Base-by-base conservation (phyloP, 176 grass and related monocot species). In the Eragrostis nindensis region DNA sequence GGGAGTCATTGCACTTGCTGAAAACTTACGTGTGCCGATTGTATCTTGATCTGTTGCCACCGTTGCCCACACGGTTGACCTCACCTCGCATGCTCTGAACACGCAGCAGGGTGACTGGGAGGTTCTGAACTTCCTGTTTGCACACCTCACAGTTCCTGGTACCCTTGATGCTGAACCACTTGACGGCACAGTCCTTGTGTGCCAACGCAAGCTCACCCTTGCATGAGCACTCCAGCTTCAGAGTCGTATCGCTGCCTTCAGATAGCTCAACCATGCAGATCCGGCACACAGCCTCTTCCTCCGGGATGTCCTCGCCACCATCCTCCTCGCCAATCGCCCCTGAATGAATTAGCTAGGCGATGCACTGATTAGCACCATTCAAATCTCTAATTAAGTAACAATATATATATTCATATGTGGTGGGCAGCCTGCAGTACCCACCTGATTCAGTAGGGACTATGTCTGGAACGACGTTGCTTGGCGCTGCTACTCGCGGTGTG, bases 121-220 rank as follows among this genome's bases (percentile, higher is more conserved):
- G 89, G 72, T 99, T 99, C 84, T 74, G 50, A 26, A 99, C 96
- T 65, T 95, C 90, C 8, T 86, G 57, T 65, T 91, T 88, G 75
- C 96, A 99, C 17, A 99, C 92, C 84, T 99, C 96, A 12, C 96
- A 98, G 57, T 80, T 89, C 48, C 84, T 77, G 1, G 64, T 99
- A n/a, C 92, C 96, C 79, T 88, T 95, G 60, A 95, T 93, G 68
- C 55, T 89, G 86, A 99, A 99, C 92, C 96, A 99, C 77, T 93
- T 99, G n/a, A 99, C 5, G 27, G 96, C 96, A 13, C 96, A 99
- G 12, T 90, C 90, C 40, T 50, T 86, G 84, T 99, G 96, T 0
- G 88, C 90, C 3, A 99, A 84, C 16, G 92, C 96, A 15, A 99
- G 90, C 78, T 95, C 96, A 0, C 96, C 96, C 75, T 88, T 95